Conservation (phyloP, 208 protist species). For the Trypanosoma brucei region DNA sequence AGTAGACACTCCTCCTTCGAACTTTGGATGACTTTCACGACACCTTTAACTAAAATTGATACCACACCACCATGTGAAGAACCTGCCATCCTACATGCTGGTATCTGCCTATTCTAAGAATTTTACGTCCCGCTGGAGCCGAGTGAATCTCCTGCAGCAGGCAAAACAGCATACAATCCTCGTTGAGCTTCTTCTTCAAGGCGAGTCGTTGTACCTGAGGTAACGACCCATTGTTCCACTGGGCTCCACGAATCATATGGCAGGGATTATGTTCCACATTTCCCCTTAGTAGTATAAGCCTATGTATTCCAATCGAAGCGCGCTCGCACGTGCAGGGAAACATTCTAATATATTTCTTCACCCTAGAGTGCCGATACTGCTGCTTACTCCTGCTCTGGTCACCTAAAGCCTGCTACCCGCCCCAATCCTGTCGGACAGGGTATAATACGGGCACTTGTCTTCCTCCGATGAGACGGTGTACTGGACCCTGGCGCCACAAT, state of each 20-base stretch:
- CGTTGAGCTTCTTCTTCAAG: not conserved
- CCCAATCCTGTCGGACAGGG: not conserved
- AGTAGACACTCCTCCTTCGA: not conserved
- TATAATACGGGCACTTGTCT: slow-evolving; percentile 4
- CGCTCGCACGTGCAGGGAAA: slow-evolving; percentile 13
- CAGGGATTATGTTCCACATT: not conserved
- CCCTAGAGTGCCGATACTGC: not conserved
- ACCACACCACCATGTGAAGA: slow-evolving; percentile 12
- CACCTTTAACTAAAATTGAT: slow-evolving; percentile 8
- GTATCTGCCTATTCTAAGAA: no score
- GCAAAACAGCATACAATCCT: slow-evolving; percentile 6
- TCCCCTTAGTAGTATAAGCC: not conserved
- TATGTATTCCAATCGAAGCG: not conserved
- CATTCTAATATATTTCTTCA: not conserved
- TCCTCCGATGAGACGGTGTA: slow-evolving; percentile 7
- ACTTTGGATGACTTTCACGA: not conserved
- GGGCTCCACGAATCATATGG: slow-evolving; percentile 2
- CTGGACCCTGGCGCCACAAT: slow-evolving; percentile 8
- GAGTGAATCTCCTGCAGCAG: slow-evolving; percentile 2
- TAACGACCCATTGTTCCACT: slow-evolving; percentile 3
- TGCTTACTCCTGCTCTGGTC: slow-evolving; percentile 11
- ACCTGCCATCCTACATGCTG: no score
- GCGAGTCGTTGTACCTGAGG: not conserved
- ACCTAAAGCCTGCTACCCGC: not conserved
- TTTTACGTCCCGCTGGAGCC: no score